A percentile compares a stretch with the other conserved stretches of the same genome.
These are phyloP conservation scores for Trichophaea hybrida DNA, from an alignment of 2,329 filamentous ascomycete genomes.

Conservation along the genomic window DNA sequence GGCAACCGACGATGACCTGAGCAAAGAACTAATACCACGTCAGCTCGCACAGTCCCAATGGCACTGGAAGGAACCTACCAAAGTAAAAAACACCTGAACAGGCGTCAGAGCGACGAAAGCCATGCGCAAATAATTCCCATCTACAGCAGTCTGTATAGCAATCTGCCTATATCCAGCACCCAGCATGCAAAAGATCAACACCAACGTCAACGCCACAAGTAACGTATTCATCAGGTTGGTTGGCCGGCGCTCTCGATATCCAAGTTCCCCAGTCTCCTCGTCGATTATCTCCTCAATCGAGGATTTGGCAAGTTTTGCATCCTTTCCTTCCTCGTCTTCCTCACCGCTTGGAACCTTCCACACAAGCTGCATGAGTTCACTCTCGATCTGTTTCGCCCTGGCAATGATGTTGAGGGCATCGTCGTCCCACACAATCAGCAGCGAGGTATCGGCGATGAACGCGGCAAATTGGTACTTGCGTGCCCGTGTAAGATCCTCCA, in stretches of 20 bases:
- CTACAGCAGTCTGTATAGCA: slow-evolving; percentile 52
- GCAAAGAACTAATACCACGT: slow-evolving; percentile 46
- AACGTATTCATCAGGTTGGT: slow-evolving; percentile 56
- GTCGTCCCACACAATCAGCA: slow-evolving; percentile 72
- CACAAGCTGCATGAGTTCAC: slow-evolving; percentile 61
- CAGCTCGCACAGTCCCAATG: neutral
- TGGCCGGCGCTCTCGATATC: slow-evolving; percentile 43
- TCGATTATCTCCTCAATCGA: slow-evolving; percentile 44
- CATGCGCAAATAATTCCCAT: slow-evolving; percentile 47
- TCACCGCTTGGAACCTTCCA: slow-evolving; percentile 47
- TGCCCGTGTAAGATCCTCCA: slow-evolving; percentile 54
- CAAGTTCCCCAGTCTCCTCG: slow-evolving; percentile 54
- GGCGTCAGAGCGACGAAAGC: slow-evolving; percentile 52
- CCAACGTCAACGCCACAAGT: slow-evolving; percentile 51
- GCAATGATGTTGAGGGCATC: slow-evolving; percentile 56
- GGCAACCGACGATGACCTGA: slow-evolving; percentile 61
- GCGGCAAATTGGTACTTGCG: slow-evolving; percentile 70
- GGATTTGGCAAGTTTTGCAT: slow-evolving; percentile 38
- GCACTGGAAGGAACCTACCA: slow-evolving; percentile 32
- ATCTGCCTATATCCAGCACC: slow-evolving; percentile 57
- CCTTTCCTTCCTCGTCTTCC: slow-evolving; percentile 40
- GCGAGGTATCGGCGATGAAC: slow-evolving; percentile 55
- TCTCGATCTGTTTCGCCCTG: slow-evolving; percentile 57
- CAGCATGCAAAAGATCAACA: slow-evolving; percentile 50
- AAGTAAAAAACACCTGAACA: slow-evolving; percentile 63